Evolutionary conservation across 345 rosid genomes (phyloP).

Genomic region (Isatis tinctoria): DNA sequence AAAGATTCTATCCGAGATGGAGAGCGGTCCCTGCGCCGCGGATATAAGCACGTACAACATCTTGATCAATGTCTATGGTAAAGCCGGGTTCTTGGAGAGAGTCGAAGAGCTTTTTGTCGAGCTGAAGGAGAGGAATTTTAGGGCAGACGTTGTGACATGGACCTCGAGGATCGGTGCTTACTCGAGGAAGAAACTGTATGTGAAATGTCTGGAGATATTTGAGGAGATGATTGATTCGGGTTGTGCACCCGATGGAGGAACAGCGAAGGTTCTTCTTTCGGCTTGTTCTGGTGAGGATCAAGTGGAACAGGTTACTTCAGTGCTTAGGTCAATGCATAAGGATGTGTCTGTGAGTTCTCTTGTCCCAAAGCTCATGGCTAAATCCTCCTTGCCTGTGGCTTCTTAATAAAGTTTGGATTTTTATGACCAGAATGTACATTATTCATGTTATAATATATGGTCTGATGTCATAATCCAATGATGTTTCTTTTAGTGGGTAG

Average conservation of each 20-base stretch:
- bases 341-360: constrained; percentile 31
- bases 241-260: constrained; percentile 80
- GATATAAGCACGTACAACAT: constrained; percentile 87
- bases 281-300: constrained; percentile 81
- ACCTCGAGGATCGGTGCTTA: constrained; percentile 77
- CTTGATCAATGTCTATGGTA: constrained; percentile 72
- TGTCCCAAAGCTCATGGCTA: constrained; percentile 37
- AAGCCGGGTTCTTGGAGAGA: constrained; percentile 68
- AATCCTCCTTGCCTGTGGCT: neutral
- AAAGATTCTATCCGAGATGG: constrained; percentile 58
- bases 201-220: constrained; percentile 65
- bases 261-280: constrained; percentile 76
- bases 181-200: constrained; percentile 74
- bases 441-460: constrained; percentile 7
- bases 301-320: constrained; percentile 65
- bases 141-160: constrained; percentile 89
- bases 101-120: constrained; percentile 55
- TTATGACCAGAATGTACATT: neutral
- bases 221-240: constrained; percentile 91
- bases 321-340: constrained; percentile 80
- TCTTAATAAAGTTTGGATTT: constrained; percentile 19
- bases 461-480: neutral
- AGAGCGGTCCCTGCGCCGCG: constrained; percentile 50
- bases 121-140: constrained; percentile 40
- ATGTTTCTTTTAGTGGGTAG: constrained; percentile 9